Conservation (phyloP, 2,329 filamentous ascomycete species). For the Knufia fluminis region DNA sequence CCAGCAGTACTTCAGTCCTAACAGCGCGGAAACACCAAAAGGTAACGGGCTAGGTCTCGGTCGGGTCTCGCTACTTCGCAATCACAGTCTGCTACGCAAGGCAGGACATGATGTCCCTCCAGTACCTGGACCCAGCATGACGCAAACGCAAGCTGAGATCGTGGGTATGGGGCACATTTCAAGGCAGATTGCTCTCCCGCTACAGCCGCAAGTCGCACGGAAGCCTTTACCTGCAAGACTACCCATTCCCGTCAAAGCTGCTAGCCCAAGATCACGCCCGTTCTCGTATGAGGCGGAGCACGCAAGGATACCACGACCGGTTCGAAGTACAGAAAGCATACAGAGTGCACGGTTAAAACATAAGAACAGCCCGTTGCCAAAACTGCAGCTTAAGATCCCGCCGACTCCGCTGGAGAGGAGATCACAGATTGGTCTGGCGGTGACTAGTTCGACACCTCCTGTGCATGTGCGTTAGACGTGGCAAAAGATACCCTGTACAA, state of each 20-base stretch:
- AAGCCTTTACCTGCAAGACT: background rate
- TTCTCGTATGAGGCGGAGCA: background rate
- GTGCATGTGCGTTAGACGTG: background rate
- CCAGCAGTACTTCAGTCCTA: conserved; percentile 2
- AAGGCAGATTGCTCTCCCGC: background rate
- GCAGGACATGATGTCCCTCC: background rate
- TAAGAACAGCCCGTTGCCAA: background rate
- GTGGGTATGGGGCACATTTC: background rate
- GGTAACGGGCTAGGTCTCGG: conserved; percentile 4
- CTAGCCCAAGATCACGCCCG: background rate
- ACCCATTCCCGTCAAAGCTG: background rate
- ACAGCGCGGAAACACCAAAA: background rate
- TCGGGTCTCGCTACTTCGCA: background rate
- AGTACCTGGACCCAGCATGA: background rate
- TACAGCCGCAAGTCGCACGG: background rate
- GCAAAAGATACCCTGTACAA: too few relatives aligned
- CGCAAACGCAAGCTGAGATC: background rate
- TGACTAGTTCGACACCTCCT: background rate
- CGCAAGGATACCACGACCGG: background rate
- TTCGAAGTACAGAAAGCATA: background rate
- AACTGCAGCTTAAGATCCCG: background rate
- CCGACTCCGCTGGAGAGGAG: background rate
- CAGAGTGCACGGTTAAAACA: background rate
- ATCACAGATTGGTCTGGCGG: conserved; percentile 2
- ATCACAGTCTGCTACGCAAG: background rate